Conservation (phyloP, 2,329 filamentous ascomycete genomes). For the Aspergillus cejpii region DNA sequence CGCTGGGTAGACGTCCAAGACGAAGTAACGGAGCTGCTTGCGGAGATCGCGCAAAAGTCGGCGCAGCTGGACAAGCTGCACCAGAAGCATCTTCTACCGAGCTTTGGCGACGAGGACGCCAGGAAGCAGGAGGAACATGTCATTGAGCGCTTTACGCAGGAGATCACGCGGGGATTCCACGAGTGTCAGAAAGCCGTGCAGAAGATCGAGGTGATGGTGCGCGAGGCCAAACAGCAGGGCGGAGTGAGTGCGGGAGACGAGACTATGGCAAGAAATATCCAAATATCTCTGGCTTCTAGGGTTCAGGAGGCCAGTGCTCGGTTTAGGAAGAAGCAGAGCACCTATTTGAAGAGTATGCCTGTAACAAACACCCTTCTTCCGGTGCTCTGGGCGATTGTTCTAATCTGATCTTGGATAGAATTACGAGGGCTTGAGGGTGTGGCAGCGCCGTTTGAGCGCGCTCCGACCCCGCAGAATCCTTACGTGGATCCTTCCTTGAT, state of each 20-base stretch:
- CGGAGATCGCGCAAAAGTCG: slow-evolving; percentile 73
- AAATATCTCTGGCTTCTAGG: slow-evolving; percentile 78
- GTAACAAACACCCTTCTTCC: neutral
- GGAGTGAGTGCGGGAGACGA: slow-evolving; percentile 76
- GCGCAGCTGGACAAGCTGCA: slow-evolving; percentile 84
- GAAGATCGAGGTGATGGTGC: slow-evolving; percentile 78
- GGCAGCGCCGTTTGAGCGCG: slow-evolving; percentile 46
- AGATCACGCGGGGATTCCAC: slow-evolving; percentile 83
- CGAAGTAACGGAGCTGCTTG: slow-evolving; percentile 77
- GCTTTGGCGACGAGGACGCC: slow-evolving; percentile 90
- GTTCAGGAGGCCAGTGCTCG: slow-evolving; percentile 87
- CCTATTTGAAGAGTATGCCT: slow-evolving; percentile 78
- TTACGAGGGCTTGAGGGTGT: slow-evolving; percentile 65
- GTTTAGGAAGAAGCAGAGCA: slow-evolving; percentile 96
- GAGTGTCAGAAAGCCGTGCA: slow-evolving; percentile 84
- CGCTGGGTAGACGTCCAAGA: slow-evolving; percentile 95
- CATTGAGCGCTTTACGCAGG: slow-evolving; percentile 84
- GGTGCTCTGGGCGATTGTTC: slow-evolving; percentile 1
- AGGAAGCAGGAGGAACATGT: slow-evolving; percentile 80
- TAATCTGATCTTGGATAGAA: slow-evolving; percentile 46
- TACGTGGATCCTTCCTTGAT: slow-evolving; percentile 82
- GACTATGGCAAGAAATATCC: slow-evolving; percentile 92
- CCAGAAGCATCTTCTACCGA: slow-evolving; percentile 92
- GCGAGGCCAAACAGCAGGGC: slow-evolving; percentile 64
- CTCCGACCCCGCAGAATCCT: slow-evolving; percentile 51